Evolutionary conservation across 176 grass and related monocot species (phyloP).

Genomic region (Zea luxurians): DNA sequence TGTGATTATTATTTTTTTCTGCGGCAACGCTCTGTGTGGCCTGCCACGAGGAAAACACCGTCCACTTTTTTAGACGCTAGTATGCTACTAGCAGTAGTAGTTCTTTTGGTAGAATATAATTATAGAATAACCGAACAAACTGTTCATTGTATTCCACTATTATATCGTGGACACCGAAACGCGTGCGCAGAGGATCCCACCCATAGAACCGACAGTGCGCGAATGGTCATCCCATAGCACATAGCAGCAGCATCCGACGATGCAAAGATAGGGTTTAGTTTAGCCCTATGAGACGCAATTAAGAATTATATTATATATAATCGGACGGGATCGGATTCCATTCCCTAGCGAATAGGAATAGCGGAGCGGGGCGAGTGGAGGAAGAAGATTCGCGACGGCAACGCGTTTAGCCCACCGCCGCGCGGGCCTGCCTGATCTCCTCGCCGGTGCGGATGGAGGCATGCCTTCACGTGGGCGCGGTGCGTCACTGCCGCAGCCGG

Average conservation of each 20-base stretch:
- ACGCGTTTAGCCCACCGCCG: not conserved
- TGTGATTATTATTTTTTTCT: not conserved
- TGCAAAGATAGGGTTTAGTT: too few species aligned
- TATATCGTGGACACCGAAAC: not conserved
- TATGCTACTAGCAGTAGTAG: not conserved
- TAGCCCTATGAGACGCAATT: not conserved
- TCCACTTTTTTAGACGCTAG: not conserved
- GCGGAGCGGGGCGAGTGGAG: not conserved
- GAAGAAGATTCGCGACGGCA: conserved; percentile 36
- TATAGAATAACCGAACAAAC: not conserved
- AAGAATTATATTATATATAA: too few species aligned
- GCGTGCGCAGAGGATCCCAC: not conserved
- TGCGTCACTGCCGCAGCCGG: not conserved
- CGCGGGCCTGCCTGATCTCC: not conserved
- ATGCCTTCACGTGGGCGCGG: conserved; percentile 21
- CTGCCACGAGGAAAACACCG: not conserved
- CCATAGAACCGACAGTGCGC: not conserved
- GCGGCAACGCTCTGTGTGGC: conserved; percentile 12
- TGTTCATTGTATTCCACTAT: not conserved
- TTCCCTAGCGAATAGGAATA: not conserved
- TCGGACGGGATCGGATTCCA: conserved; percentile 23
- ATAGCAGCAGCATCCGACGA: not conserved
- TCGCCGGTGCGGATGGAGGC: not conserved
- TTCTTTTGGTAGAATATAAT: not conserved
- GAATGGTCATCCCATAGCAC: not conserved